Conservation (phyloP, 805 yeast species). For the Sugiyamaella qingdaonensis region DNA sequence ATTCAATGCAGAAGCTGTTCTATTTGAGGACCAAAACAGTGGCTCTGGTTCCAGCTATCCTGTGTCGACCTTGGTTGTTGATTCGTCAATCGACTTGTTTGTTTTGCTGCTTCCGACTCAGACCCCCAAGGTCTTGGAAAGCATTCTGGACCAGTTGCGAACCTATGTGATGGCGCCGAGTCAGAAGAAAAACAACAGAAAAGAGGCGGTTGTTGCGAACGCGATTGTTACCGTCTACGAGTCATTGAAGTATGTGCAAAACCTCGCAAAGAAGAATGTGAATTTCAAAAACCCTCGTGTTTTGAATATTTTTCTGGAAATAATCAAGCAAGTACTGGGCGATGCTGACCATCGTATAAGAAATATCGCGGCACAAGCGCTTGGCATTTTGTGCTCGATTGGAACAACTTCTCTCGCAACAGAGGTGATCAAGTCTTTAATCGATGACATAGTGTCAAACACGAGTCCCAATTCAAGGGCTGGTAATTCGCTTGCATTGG, state of each 20-base stretch:
- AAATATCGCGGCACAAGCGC: conserved; percentile 49
- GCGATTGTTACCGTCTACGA: conserved; percentile 61
- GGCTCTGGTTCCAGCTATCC: conserved; percentile 19
- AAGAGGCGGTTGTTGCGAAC: conserved; percentile 56
- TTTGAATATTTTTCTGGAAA: conserved; percentile 46
- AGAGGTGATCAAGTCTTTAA: conserved; percentile 48
- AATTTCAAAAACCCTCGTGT: conserved; percentile 36
- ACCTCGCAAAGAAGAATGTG: conserved; percentile 19
- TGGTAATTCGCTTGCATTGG: conserved; percentile 48
- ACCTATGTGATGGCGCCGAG: conserved; percentile 37
- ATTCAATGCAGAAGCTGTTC: conserved; percentile 22
- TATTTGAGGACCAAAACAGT: conserved; percentile 9
- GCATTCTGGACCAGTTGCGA: conserved; percentile 77
- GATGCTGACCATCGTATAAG: conserved; percentile 41
- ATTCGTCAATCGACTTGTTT: conserved; percentile 73
- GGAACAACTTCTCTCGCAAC: conserved; percentile 29
- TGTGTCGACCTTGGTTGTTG: conserved; percentile 53
- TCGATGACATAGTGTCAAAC: conserved; percentile 62
- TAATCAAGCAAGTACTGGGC: conserved; percentile 42
- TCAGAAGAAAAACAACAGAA: conserved; percentile 28
- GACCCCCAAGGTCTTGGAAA: conserved; percentile 75
- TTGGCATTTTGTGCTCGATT: conserved; percentile 46
- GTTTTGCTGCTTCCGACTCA: conserved; percentile 65
- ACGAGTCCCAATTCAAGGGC: conserved; percentile 63
- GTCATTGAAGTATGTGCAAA: conserved; percentile 30